These are phyloP conservation scores for Auricularia sp. DNA, from an alignment of 768 basidiomycete species.

Conservation along the genomic window DNA sequence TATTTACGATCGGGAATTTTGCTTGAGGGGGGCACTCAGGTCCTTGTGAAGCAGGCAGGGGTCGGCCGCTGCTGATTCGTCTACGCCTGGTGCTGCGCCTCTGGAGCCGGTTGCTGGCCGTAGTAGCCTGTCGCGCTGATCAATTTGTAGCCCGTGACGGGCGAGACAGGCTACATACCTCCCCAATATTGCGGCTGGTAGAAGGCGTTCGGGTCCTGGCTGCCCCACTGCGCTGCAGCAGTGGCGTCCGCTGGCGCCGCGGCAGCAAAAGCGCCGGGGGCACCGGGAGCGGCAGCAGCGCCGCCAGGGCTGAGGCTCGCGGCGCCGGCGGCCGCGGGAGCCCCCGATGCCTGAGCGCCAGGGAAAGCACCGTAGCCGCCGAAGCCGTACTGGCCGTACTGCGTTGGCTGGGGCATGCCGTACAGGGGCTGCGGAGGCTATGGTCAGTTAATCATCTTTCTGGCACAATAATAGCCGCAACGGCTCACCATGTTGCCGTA, in stretches of 20 bases:
- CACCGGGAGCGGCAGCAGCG: slow-evolving; percentile 3
- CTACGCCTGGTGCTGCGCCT: slow-evolving; percentile 32
- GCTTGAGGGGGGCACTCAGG: neutral
- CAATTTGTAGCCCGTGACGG: neutral
- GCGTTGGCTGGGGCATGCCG: slow-evolving; percentile 74
- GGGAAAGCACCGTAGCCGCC: slow-evolving; percentile 41
- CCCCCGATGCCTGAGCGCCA: slow-evolving; percentile 39
- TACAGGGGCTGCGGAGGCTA: slow-evolving; percentile 60
- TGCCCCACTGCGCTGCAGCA: slow-evolving; percentile 58
- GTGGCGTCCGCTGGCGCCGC: slow-evolving; percentile 40
- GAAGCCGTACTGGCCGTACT: slow-evolving; percentile 67
- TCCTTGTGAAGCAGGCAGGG: neutral
- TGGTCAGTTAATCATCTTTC: slow-evolving; percentile 2
- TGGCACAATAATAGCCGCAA: neutral
- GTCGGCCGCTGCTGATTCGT: slow-evolving; percentile 21
- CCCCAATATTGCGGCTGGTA: slow-evolving; percentile 14
- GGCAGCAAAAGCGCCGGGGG: slow-evolving; percentile 41
- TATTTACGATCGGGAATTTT: neutral
- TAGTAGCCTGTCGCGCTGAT: slow-evolving; percentile 55
- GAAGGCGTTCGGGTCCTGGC: slow-evolving; percentile 49
- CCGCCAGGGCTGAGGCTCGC: slow-evolving; percentile 1
- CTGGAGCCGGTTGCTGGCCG: slow-evolving; percentile 47
- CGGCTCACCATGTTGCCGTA: slow-evolving; percentile 71
- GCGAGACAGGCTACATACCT: slow-evolving; percentile 6
- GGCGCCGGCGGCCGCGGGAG: slow-evolving; percentile 30